Conservation (phyloP, 148 eudicot genomes). For the Vaccinium vitisidaea region DNA sequence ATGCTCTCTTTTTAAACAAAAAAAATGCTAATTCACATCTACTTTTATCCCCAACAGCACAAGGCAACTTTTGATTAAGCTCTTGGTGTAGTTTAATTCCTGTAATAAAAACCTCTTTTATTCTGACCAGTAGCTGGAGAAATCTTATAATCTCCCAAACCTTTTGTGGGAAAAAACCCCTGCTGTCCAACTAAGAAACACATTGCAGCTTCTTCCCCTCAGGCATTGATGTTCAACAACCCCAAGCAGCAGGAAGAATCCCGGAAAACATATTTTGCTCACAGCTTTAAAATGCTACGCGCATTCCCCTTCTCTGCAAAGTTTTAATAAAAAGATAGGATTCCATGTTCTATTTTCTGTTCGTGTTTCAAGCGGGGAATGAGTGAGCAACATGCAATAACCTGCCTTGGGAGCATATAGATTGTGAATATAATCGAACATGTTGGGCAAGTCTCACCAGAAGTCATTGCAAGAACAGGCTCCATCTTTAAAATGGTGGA, state of each 20-base stretch:
- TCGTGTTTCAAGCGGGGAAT: background rate
- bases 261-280: background rate
- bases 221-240: background rate
- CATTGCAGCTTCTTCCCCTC: constrained; percentile 7
- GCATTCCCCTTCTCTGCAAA: background rate
- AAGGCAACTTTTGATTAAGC: background rate
- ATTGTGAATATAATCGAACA: background rate
- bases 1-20: background rate
- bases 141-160: background rate
- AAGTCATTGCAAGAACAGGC: constrained; percentile 75
- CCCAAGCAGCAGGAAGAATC: background rate
- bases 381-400: background rate
- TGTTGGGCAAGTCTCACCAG: constrained; percentile 39
- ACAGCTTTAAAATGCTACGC: background rate
- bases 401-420: background rate
- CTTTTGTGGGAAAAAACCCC: background rate
- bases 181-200: background rate
- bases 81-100: background rate
- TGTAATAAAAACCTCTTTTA: background rate
- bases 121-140: background rate
- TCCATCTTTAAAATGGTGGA: constrained; percentile 71
- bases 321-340: no score
- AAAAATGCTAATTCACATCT: background rate
- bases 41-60: background rate
- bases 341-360: no score